Conservation (phyloP, 192 early-diverging fungal species). For the Coemansia sp. region DNA sequence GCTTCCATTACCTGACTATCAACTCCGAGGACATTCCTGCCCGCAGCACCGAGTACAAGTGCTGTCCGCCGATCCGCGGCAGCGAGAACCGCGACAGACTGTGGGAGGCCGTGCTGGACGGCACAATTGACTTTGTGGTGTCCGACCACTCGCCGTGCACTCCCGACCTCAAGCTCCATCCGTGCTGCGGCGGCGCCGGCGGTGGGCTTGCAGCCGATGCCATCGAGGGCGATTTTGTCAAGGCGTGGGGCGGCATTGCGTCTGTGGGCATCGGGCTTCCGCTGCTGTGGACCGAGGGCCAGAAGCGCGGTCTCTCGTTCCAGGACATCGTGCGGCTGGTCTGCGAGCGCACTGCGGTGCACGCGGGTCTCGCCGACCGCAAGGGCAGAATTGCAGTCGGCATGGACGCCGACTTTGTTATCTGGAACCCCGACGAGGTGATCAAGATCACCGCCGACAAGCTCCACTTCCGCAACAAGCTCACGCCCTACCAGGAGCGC, state of each 20-base stretch:
- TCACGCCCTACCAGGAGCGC: constrained; percentile 72
- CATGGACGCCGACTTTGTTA: constrained; percentile 77
- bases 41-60: constrained; percentile 80
- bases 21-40: constrained; percentile 66
- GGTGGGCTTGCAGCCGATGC: constrained; percentile 15
- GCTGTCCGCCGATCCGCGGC: constrained; percentile 81
- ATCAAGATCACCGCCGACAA: constrained; percentile 61
- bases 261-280: constrained; percentile 79
- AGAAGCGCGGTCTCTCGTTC: constrained; percentile 61
- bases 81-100: constrained; percentile 65
- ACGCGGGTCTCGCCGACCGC: constrained; percentile 59
- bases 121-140: constrained; percentile 80
- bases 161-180: constrained; percentile 68
- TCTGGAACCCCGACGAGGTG: constrained; percentile 71
- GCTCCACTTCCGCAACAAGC: constrained; percentile 82
- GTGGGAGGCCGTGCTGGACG: constrained; percentile 75
- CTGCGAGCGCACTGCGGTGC: constrained; percentile 65
- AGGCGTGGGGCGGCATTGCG: constrained; percentile 83
- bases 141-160: constrained; percentile 84
- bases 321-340: constrained; percentile 65
- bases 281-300: constrained; percentile 76
- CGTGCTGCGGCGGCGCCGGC: constrained; percentile 50
- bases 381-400: constrained; percentile 73
- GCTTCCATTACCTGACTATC: constrained; percentile 79
- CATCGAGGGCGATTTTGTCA: constrained; percentile 74